Conservation (phyloP, 768 basidiomycete genomes). For the Pleurotus tuber-regium region DNA sequence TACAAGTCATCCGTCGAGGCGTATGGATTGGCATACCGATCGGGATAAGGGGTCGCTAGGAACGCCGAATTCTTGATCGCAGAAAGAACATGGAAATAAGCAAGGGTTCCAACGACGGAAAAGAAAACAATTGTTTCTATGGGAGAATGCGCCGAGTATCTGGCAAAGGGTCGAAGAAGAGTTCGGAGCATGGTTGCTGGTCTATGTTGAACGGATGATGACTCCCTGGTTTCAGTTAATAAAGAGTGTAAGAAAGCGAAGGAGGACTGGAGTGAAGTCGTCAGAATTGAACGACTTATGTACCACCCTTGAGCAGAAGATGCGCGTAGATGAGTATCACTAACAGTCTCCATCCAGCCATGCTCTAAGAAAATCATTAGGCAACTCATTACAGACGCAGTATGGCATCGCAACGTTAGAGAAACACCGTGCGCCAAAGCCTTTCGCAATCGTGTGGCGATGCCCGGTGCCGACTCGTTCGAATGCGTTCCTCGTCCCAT, state of each 20-base stretch:
- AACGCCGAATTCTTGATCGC: conserved; percentile 89
- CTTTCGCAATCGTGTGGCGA: too few species aligned
- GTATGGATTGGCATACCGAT: conserved; percentile 1
- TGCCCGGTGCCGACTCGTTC: too few species aligned
- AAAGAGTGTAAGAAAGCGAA: background rate
- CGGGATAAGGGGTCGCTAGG: conserved; percentile 53
- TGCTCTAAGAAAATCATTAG: too few species aligned
- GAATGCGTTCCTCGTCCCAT: too few species aligned
- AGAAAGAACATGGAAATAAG: conserved; percentile 91
- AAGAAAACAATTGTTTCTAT: conserved; percentile 91
- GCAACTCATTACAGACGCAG: too few species aligned
- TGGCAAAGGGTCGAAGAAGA: conserved; percentile 48
- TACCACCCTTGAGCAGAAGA: background rate
- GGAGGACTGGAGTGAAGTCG: background rate
- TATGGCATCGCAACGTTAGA: too few species aligned
- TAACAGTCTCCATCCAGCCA: too few species aligned
- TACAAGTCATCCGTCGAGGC: background rate
- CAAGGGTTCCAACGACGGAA: conserved; percentile 85
- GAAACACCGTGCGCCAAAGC: too few species aligned
- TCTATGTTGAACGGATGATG: too few species aligned
- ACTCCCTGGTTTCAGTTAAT: background rate
- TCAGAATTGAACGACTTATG: conserved; percentile 8
- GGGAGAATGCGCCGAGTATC: conserved; percentile 70
- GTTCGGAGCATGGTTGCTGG: conserved; percentile 9
- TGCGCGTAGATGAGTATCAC: conserved; percentile 1